A percentile compares a stretch with the other conserved stretches of the same genome.
Evolutionary conservation across 495 filamentous ascomycete genomes (phyloP).

Genomic region (Daldinia loculata): DNA sequence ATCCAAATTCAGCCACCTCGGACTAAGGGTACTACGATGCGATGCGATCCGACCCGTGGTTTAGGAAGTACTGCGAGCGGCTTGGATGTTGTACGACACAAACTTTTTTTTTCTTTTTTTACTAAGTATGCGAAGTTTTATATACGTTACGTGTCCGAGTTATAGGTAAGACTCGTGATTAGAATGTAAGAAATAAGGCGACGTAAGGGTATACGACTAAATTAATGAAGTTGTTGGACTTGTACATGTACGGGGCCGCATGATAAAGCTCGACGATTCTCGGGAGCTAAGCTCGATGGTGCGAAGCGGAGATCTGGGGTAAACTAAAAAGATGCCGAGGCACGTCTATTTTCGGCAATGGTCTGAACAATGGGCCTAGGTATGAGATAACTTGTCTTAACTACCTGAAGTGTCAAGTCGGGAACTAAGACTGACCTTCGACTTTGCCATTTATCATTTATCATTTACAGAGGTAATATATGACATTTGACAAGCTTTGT

Average conservation of each 20-base stretch:
- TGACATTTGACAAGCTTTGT: too few species aligned
- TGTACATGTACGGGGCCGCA: neutral
- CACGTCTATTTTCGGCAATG: constrained; percentile 25
- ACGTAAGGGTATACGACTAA: neutral
- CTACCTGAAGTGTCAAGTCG: neutral
- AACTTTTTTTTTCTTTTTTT: neutral
- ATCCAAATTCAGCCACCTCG: neutral
- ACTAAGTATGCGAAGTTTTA: neutral
- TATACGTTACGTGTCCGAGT: neutral
- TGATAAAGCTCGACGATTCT: neutral
- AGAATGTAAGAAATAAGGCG: neutral
- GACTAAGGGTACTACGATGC: neutral
- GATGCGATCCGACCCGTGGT: neutral
- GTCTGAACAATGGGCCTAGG: neutral
- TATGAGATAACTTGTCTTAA: neutral
- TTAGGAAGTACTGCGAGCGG: neutral
- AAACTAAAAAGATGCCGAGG: constrained; percentile 33
- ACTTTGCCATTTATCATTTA: too few species aligned
- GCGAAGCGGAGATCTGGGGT: constrained; percentile 25
- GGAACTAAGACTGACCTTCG: neutral
- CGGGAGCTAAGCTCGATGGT: neutral
- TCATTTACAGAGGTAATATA: neutral
- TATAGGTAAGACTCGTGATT: neutral
- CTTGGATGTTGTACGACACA: neutral
- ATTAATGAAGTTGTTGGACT: neutral